A percentile compares a stretch with the other conserved stretches of the same genome.
phyloP scores from a whole-genome alignment of 2,329 filamentous ascomycete species.

The Dendryphion nanum region DNA sequence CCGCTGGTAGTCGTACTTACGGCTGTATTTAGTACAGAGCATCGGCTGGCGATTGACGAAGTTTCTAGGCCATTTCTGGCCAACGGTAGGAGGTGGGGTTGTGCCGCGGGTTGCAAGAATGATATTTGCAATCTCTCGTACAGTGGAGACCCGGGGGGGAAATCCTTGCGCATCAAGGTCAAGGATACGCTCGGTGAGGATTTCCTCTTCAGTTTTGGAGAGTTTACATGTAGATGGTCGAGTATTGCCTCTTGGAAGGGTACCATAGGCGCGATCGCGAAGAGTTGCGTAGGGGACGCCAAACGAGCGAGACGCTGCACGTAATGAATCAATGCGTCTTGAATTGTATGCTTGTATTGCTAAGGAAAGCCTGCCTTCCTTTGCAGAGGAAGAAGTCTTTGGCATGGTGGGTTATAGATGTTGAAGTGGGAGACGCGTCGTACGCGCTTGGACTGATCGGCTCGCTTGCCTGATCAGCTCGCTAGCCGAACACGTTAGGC shows the following conservation, averaged over 20 bases:
- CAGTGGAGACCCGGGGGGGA: neutral
- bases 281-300: neutral
- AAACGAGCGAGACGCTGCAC: neutral
- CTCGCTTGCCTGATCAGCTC: neutral
- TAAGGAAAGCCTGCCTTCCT: too few relatives aligned
- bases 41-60: neutral
- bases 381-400: neutral
- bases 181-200: neutral
- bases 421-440: neutral
- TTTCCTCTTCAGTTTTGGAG: neutral
- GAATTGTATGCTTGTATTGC: too few relatives aligned
- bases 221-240: neutral
- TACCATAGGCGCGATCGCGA: neutral
- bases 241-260: neutral
- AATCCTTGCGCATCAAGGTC: neutral
- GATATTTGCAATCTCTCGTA: neutral
- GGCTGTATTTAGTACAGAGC: neutral
- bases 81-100: neutral
- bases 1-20: neutral
- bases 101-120: neutral
- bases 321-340: neutral
- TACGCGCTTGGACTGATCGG: neutral
- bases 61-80: neutral
- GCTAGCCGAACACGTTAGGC: neutral
- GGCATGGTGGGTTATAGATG: neutral